phyloP scores from a whole-genome alignment of 208 protist genomes.

The Crithidia acanthocephali region DNA sequence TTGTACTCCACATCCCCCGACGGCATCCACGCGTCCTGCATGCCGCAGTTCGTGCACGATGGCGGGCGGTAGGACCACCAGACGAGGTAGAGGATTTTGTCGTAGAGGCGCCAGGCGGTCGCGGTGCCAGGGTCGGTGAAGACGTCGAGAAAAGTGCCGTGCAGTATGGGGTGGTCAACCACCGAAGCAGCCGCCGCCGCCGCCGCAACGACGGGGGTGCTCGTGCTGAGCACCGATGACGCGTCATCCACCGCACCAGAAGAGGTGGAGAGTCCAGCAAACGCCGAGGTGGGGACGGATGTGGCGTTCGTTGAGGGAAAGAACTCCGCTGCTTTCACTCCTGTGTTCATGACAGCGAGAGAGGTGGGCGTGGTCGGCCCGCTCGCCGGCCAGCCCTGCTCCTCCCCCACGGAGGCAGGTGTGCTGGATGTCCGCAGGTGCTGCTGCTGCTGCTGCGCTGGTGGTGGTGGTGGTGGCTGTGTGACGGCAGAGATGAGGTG shows the following conservation, averaged over 20 bases:
- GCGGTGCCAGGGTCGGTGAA: constrained; percentile 59
- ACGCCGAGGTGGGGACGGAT: neutral
- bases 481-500: constrained; percentile 32
- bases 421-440: constrained; percentile 5
- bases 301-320: too few relatives aligned
- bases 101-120: constrained; percentile 59
- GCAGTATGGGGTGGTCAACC: constrained; percentile 48
- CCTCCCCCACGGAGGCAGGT: neutral
- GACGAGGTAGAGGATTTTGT: constrained; percentile 85
- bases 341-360: neutral
- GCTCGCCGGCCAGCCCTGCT: constrained; percentile 19
- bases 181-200: neutral
- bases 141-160: constrained; percentile 66
- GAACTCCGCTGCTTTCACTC: too few relatives aligned
- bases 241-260: neutral
- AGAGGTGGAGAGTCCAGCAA: constrained; percentile 4
- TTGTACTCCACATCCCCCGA: constrained; percentile 65
- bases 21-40: constrained; percentile 75
- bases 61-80: constrained; percentile 81
- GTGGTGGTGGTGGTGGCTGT: constrained; percentile 11
- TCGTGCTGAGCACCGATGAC: neutral
- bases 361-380: constrained; percentile 16
- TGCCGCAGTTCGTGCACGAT: constrained; percentile 64
- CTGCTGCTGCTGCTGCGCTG: constrained; percentile 17
- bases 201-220: too few relatives aligned